These are phyloP conservation scores for Dichomitus squalens DNA, from an alignment of 1,284 basidiomycete genomes.

Conservation along the genomic window DNA sequence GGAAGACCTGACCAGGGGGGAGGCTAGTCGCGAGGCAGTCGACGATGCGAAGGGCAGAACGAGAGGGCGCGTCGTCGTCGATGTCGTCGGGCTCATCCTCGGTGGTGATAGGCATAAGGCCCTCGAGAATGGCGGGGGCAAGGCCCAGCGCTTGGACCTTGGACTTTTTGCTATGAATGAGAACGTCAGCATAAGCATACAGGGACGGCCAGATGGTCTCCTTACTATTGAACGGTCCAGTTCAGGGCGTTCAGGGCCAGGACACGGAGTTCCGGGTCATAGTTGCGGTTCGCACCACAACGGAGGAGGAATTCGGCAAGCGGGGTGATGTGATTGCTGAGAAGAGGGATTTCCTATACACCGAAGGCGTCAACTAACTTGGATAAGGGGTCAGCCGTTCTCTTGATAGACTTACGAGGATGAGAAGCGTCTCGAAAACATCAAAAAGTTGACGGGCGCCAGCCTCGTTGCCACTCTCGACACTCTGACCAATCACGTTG, in stretches of 20 bases:
- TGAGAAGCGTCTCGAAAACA: slow-evolving; percentile 94
- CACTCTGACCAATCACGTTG: slow-evolving; percentile 84
- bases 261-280: slow-evolving; percentile 84
- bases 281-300: slow-evolving; percentile 80
- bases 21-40: slow-evolving; percentile 93
- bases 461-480: slow-evolving; percentile 83
- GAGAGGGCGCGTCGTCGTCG: slow-evolving; percentile 89
- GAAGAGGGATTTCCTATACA: slow-evolving; percentile 84
- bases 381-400: neutral
- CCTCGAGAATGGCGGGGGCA: slow-evolving; percentile 86
- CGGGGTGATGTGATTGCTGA: slow-evolving; percentile 88
- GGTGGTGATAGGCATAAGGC: slow-evolving; percentile 92
- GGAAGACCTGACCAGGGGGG: slow-evolving; percentile 97
- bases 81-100: slow-evolving; percentile 89
- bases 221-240: slow-evolving; percentile 93
- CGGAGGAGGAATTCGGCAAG: slow-evolving; percentile 89
- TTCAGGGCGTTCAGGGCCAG: slow-evolving; percentile 94
- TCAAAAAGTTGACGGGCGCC: slow-evolving; percentile 92
- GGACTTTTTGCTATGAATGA: slow-evolving; percentile 83
- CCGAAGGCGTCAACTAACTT: neutral
- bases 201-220: slow-evolving; percentile 18
- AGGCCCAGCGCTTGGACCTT: slow-evolving; percentile 91
- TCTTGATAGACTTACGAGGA: slow-evolving; percentile 59
- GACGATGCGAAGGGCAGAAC: slow-evolving; percentile 94
- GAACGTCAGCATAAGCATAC: neutral